Percentiles rank a stretch among this genome's conserved stretches.
phyloP scores from a whole-genome alignment of 139 green algal genomes.

The Closterium sp. region DNA sequence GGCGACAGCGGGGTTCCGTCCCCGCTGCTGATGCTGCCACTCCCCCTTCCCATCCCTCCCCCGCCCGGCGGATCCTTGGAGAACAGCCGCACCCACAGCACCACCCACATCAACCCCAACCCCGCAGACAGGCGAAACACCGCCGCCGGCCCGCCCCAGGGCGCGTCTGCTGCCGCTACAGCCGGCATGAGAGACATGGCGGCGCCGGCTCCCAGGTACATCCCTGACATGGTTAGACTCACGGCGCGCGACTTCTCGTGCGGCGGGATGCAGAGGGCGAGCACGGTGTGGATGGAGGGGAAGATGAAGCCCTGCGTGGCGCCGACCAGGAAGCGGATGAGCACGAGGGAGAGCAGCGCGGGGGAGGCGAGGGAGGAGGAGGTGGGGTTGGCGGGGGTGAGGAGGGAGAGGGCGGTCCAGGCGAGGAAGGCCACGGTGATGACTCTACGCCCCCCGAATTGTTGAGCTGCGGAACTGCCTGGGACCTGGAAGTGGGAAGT shows the following conservation, averaged over 20 bases:
- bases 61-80: constrained; percentile 4
- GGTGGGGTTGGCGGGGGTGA: constrained; percentile 64
- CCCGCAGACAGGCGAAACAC: constrained; percentile 68
- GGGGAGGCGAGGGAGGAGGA: constrained; percentile 33
- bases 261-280: constrained; percentile 84
- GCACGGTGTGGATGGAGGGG: constrained; percentile 87
- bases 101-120: constrained; percentile 74
- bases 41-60: background rate
- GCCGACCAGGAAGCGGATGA: constrained; percentile 70
- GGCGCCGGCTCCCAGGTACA: constrained; percentile 91
- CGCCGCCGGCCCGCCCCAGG: constrained; percentile 32
- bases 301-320: constrained; percentile 89
- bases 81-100: constrained; percentile 37
- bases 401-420: constrained; percentile 73
- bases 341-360: constrained; percentile 42
- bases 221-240: constrained; percentile 90
- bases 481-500: constrained; percentile 72
- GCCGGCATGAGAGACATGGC: constrained; percentile 83
- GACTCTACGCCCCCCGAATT: constrained; percentile 76
- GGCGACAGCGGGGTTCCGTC: background rate
- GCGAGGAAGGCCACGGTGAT: constrained; percentile 75
- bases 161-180: constrained; percentile 58
- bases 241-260: constrained; percentile 79
- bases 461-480: constrained; percentile 85
- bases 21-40: background rate